These are phyloP conservation scores for Psilocybe tampanensis DNA, from an alignment of 768 basidiomycete genomes.

Conservation along the genomic window DNA sequence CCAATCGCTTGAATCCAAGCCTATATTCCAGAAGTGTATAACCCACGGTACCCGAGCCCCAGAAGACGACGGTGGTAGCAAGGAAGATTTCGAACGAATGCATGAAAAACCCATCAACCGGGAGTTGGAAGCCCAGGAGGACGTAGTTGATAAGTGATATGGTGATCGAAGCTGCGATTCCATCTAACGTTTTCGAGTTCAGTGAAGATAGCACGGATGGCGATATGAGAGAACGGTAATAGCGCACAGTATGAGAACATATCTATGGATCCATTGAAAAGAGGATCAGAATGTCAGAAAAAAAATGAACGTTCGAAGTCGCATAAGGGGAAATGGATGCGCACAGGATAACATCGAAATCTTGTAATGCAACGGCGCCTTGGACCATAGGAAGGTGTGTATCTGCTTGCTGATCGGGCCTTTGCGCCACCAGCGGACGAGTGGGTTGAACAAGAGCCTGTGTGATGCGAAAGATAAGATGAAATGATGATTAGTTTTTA, in stretches of 20 bases:
- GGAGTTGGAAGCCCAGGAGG: slow-evolving; percentile 72
- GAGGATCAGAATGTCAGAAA: background rate
- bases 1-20: slow-evolving; percentile 56
- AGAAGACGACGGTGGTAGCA: slow-evolving; percentile 76
- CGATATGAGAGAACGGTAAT: background rate
- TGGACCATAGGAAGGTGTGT: slow-evolving; percentile 75
- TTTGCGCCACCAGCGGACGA: slow-evolving; percentile 71
- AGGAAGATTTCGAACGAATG: slow-evolving; percentile 83
- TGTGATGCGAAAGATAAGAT: slow-evolving; percentile 24
- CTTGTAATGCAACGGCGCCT: slow-evolving; percentile 81
- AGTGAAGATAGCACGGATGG: background rate
- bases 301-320: background rate
- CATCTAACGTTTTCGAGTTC: slow-evolving; percentile 35
- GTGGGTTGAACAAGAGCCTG: slow-evolving; percentile 81
- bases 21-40: slow-evolving; percentile 77
- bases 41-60: slow-evolving; percentile 71
- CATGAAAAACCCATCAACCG: slow-evolving; percentile 76
- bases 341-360: slow-evolving; percentile 72
- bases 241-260: slow-evolving; percentile 56
- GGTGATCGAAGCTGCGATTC: slow-evolving; percentile 69
- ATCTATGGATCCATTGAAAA: too few species aligned
- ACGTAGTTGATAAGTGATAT: slow-evolving; percentile 75
- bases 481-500: background rate
- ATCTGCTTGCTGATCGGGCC: slow-evolving; percentile 81
- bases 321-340: slow-evolving; percentile 22